phyloP scores from a whole-genome alignment of 495 filamentous ascomycete genomes.

The Lophiotrema nucula region DNA sequence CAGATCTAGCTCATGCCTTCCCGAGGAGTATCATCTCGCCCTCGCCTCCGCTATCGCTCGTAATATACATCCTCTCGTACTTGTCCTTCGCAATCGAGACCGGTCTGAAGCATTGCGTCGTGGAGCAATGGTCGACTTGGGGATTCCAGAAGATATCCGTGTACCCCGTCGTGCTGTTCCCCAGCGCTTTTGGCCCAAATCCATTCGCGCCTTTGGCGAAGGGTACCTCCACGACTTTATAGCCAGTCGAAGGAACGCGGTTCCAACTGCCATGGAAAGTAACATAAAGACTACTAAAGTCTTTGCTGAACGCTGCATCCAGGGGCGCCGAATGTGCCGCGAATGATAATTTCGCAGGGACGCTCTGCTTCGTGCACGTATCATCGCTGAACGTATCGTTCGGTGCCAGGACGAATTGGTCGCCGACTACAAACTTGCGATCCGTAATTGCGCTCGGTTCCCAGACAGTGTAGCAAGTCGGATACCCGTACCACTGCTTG shows the following conservation, averaged over 20 bases:
- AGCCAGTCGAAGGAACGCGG: conserved; percentile 19
- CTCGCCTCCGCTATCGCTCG: conserved; percentile 22
- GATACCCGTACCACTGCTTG: conserved; percentile 35
- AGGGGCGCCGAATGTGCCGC: conserved; percentile 30
- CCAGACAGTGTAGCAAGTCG: conserved; percentile 33
- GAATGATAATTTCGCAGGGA: conserved; percentile 5
- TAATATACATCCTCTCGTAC: conserved; percentile 29
- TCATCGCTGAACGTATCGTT: conserved; percentile 25
- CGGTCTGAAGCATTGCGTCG: conserved; percentile 29
- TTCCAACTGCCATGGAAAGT: conserved; percentile 34
- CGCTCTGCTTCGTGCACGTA: conserved; percentile 8
- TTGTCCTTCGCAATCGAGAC: conserved; percentile 24
- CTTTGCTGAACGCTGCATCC: conserved; percentile 27
- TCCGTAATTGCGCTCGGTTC: conserved; percentile 22
- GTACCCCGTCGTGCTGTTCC: conserved; percentile 13
- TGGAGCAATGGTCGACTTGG: conserved; percentile 13
- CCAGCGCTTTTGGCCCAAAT: conserved; percentile 4
- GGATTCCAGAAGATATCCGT: conserved; percentile 21
- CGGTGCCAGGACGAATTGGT: conserved; percentile 29
- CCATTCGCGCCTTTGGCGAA: conserved; percentile 7
- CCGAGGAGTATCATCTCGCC: conserved; percentile 27
- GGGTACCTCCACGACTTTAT: conserved; percentile 26
- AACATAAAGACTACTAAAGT: conserved; percentile 24
- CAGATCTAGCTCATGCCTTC: too few relatives aligned
- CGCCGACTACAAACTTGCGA: conserved; percentile 14